These are phyloP conservation scores for Xerocomellus intermedius DNA, from an alignment of 768 basidiomycete species.

Conservation along the genomic window DNA sequence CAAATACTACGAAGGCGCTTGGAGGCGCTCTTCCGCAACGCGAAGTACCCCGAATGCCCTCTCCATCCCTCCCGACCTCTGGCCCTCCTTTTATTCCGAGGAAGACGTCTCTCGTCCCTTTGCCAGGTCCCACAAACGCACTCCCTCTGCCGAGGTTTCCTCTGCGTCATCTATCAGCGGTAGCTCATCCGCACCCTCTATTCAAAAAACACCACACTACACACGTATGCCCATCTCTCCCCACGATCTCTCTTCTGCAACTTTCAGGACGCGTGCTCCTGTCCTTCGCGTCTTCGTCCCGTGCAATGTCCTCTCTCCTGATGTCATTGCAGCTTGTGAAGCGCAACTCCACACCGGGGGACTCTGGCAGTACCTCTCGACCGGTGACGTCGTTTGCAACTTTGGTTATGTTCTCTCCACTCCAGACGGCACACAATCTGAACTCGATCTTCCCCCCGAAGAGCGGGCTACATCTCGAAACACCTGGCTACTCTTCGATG, in stretches of 20 bases:
- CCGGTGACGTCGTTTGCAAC: slow-evolving; percentile 78
- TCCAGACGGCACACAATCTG: slow-evolving; percentile 26
- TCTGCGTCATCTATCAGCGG: slow-evolving; percentile 39
- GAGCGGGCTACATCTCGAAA: slow-evolving; percentile 23
- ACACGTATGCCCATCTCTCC: slow-evolving; percentile 34
- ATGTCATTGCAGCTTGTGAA: slow-evolving; percentile 56
- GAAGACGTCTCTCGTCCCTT: slow-evolving; percentile 38
- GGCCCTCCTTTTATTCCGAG: slow-evolving; percentile 35
- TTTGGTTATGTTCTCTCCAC: slow-evolving; percentile 68
- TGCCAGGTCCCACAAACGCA: slow-evolving; percentile 39
- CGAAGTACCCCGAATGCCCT: neutral
- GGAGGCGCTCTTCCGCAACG: slow-evolving; percentile 39
- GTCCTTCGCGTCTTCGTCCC: slow-evolving; percentile 75
- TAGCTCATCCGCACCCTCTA: slow-evolving; percentile 23
- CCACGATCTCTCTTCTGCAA: slow-evolving; percentile 64
- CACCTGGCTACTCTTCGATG: slow-evolving; percentile 77
- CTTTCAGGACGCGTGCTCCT: slow-evolving; percentile 64
- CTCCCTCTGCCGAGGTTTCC: slow-evolving; percentile 44
- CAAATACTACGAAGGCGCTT: slow-evolving; percentile 46
- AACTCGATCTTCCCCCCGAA: slow-evolving; percentile 19
- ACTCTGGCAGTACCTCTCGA: slow-evolving; percentile 73
- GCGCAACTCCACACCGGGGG: slow-evolving; percentile 64
- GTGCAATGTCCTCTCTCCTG: slow-evolving; percentile 49
- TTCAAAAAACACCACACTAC: slow-evolving; percentile 15
- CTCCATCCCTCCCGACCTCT: slow-evolving; percentile 13